A percentile compares a stretch with the other conserved stretches of the same genome.
Conservation (phyloP, 2,329 filamentous ascomycete species). For the Arthroderma sp. region DNA sequence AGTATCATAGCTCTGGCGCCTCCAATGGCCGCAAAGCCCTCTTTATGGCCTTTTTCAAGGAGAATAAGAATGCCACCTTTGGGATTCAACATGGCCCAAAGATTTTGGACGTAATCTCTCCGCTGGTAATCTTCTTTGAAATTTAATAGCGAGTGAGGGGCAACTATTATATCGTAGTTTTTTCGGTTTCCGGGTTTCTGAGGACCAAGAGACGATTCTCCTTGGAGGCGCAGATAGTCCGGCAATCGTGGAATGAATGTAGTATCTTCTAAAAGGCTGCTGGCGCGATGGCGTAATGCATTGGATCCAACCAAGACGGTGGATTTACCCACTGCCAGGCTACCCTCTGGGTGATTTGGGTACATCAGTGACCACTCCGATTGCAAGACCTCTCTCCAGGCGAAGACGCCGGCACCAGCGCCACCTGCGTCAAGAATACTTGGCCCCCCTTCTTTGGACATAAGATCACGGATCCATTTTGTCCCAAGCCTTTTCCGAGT, state of each 20-base stretch:
- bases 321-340: conserved; percentile 54
- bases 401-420: conserved; percentile 49
- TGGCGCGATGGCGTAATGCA: conserved; percentile 60
- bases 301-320: conserved; percentile 71
- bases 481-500: conserved; percentile 48
- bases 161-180: conserved; percentile 78
- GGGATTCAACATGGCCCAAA: conserved; percentile 76
- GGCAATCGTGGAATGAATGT: conserved; percentile 87
- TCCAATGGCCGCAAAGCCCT: conserved; percentile 85
- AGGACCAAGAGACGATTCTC: conserved; percentile 24
- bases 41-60: conserved; percentile 79
- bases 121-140: conserved; percentile 64
- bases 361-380: conserved; percentile 69
- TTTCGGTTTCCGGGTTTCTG: conserved; percentile 51
- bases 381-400: conserved; percentile 58
- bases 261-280: conserved; percentile 70
- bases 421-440: conserved; percentile 50
- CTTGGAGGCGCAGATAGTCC: conserved; percentile 60
- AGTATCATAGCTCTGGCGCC: conserved; percentile 70
- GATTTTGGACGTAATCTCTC: conserved; percentile 68
- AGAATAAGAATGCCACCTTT: conserved; percentile 77
- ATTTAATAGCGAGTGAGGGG: conserved; percentile 69
- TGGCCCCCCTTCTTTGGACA: conserved; percentile 45
- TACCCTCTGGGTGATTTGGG: conserved; percentile 30
- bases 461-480: conserved; percentile 46